A percentile compares a stretch with the other conserved stretches of the same genome.
Conservation (phyloP, 1,284 basidiomycete genomes). For the Volvariella surrecta region DNA sequence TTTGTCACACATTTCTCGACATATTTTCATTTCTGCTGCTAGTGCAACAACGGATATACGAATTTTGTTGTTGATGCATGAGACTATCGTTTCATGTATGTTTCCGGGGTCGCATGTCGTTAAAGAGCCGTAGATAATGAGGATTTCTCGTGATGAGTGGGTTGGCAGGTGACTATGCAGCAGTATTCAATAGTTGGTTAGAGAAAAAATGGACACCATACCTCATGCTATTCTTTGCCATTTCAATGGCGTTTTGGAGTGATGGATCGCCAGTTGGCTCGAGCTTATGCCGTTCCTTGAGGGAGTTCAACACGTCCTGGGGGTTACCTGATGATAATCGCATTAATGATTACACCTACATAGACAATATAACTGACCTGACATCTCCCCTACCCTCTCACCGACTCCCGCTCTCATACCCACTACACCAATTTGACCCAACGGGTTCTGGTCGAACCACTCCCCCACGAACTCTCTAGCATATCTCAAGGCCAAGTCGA, state of each 20-base stretch:
- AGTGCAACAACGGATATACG: conserved; percentile 90
- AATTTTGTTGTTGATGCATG: conserved; percentile 76
- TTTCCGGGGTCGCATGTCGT: conserved; percentile 97
- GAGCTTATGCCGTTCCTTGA: conserved; percentile 82
- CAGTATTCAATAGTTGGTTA: conserved; percentile 5
- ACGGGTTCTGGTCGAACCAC: conserved; percentile 99
- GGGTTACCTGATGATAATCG: conserved; percentile 67
- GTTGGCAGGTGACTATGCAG: conserved; percentile 79
- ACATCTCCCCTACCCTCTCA: conserved; percentile 83
- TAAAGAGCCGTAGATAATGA: conserved; percentile 90
- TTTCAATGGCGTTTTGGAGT: conserved; percentile 93
- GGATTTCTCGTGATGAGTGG: conserved; percentile 91
- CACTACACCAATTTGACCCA: conserved; percentile 95
- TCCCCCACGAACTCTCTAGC: conserved; percentile 87
- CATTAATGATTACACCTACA: neutral
- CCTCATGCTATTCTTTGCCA: conserved; percentile 90
- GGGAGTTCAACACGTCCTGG: conserved; percentile 81
- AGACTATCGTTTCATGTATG: conserved; percentile 86
- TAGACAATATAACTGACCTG: conserved; percentile 44
- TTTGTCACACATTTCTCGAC: conserved; percentile 82
- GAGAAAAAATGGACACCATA: conserved; percentile 23
- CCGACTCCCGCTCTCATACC: conserved; percentile 86
- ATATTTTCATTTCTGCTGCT: conserved; percentile 96
- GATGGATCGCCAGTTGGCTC: conserved; percentile 91
- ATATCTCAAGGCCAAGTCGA: conserved; percentile 85